Evolutionary conservation across 1,284 basidiomycete species (phyloP), one percentile per base, ranked within the genome.

Genomic region (Filobasidium uniguttulatum): DNA sequence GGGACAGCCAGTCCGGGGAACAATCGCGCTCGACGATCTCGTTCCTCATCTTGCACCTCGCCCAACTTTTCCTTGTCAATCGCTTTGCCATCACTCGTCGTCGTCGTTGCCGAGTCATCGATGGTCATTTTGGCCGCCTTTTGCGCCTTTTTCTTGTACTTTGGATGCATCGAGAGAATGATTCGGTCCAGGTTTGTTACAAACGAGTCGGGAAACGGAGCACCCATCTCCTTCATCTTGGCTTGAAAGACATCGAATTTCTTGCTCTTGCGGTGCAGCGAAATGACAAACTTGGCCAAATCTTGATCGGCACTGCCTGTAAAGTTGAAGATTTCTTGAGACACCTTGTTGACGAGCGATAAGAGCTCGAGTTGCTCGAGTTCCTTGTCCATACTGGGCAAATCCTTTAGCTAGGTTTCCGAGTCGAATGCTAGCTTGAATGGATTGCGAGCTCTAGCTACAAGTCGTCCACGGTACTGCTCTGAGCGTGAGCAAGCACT

Each of bases 271-370:
- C 87, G 84, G 70, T 98, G 93, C 48, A 97, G 77, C 62, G 79
- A 74, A 57, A 99, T 91, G 56, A 97, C 79, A 71, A 94, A 99
- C 72, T 98, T 91, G 23, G 93, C 89, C 30, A 93, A 75, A 10
- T 83, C 83, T 64, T 90, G 91, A 75, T 96, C 90, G 65, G 83
- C 85, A 48, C 83, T 71, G 49, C 71, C 71, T 1, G 73, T 73
- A 65, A 93, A 80, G 61, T 93, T 94, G 70, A 83, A 79, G 48
- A 94, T 78, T 68, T 94, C 89, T 66, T 90, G 85, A 0, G 83
- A 83, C 57, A 94, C 84, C 65, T 85, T 84, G 53, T 83, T 80
- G 54, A 91, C 82, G 46, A 94, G 75, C 38, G 87, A 90, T 46
- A 96, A 79, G 54, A 83, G 76, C 70, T 94, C 90, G 68, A 96